Evolutionary conservation across 306 rosid species (phyloP).

Genomic region (Sindora glabra): DNA sequence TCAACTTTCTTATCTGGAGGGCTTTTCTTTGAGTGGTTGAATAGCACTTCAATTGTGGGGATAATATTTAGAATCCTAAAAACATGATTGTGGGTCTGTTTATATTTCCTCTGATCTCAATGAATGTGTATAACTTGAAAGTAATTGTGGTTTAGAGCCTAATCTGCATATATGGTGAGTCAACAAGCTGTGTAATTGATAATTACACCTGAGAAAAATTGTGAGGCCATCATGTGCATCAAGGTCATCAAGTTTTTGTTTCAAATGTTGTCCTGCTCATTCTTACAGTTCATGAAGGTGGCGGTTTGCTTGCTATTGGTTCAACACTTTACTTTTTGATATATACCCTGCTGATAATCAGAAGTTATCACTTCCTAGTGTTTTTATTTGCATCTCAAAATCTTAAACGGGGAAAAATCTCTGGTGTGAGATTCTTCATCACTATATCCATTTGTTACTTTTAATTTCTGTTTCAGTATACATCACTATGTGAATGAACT

Average conservation of each 20-base stretch:
- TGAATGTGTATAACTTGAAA: not conserved
- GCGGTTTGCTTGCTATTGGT: not conserved
- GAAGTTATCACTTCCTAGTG: too few relatives aligned
- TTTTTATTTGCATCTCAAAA: too few relatives aligned
- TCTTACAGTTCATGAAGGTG: not conserved
- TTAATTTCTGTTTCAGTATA: too few relatives aligned
- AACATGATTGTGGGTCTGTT: not conserved
- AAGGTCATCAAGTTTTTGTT: not conserved
- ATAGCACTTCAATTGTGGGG: not conserved
- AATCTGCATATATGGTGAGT: not conserved
- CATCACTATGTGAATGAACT: not conserved
- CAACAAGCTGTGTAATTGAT: not conserved
- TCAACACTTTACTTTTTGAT: not conserved
- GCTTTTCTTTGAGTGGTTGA: not conserved
- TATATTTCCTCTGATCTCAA: not conserved
- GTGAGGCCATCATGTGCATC: not conserved
- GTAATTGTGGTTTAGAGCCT: not conserved
- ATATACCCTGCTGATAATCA: not conserved
- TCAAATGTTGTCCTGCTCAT: not conserved
- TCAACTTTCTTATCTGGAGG: conserved; percentile 1
- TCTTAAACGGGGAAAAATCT: conserved; percentile 1
- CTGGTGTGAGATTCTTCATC: conserved; percentile 8
- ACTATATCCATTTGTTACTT: too few relatives aligned
- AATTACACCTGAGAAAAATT: not conserved
- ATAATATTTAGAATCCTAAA: not conserved